These are phyloP conservation scores for Sclerotinia spermophila DNA, from an alignment of 2,329 filamentous ascomycete genomes.

Conservation along the genomic window DNA sequence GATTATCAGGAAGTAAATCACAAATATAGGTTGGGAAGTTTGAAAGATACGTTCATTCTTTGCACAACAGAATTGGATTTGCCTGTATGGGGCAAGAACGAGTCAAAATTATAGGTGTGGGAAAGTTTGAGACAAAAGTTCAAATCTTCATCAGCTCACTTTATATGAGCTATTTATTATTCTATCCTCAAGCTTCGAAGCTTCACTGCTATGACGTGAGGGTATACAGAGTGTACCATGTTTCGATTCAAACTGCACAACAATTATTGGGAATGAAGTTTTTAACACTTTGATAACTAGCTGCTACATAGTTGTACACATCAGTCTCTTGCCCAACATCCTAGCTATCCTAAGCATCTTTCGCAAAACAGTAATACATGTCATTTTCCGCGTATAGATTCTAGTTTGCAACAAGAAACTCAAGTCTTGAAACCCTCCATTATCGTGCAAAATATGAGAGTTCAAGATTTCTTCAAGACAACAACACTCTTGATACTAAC, in stretches of 20 bases:
- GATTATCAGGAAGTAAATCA: constrained; percentile 59
- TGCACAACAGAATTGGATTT: constrained; percentile 48
- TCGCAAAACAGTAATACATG: background rate
- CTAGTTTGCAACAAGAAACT: background rate
- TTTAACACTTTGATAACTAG: background rate
- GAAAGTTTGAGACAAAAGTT: background rate
- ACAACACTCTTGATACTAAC: background rate
- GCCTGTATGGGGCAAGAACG: background rate
- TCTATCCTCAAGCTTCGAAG: background rate
- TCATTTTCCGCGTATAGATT: background rate
- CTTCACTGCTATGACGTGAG: background rate
- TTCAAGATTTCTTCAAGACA: background rate
- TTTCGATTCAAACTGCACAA: background rate
- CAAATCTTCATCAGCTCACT: background rate
- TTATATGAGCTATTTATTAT: background rate
- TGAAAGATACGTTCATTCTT: constrained; percentile 51
- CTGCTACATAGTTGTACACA: background rate
- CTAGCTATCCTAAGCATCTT: too few relatives aligned
- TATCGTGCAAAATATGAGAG: background rate
- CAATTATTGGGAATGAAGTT: background rate
- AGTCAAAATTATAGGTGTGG: background rate
- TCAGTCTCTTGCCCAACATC: too few relatives aligned
- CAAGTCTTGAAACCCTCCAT: background rate
- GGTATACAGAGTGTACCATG: background rate
- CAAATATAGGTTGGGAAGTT: constrained; percentile 47